Conservation (phyloP, 2,329 filamentous ascomycete species). For the Ceratocystis variospora region DNA sequence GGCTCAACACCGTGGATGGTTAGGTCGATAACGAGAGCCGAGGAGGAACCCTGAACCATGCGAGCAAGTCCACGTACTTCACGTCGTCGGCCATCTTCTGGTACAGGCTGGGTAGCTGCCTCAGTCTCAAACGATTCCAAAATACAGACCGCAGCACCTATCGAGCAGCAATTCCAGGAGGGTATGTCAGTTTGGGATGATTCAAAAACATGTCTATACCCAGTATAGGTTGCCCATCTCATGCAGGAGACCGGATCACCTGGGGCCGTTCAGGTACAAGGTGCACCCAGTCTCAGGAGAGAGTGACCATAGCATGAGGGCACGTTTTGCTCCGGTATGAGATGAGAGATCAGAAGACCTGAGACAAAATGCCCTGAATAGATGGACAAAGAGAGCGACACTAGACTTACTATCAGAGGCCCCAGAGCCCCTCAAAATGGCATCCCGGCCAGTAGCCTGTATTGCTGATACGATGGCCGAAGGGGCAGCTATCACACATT, state of each 20-base stretch:
- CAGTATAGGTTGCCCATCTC: neutral
- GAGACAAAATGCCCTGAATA: neutral
- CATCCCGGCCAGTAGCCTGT: constrained; percentile 79
- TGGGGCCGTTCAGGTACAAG: neutral
- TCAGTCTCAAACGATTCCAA: constrained; percentile 67
- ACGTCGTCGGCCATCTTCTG: constrained; percentile 30
- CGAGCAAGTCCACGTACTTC: constrained; percentile 74
- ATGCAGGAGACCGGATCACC: constrained; percentile 9
- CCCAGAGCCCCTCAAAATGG: constrained; percentile 82
- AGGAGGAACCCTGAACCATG: constrained; percentile 79
- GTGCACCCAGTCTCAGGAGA: neutral
- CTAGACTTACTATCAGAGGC: constrained; percentile 54
- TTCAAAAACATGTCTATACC: neutral
- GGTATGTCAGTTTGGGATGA: neutral
- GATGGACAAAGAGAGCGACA: neutral
- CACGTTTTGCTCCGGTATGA: constrained; percentile 1
- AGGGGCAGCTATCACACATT: constrained; percentile 49
- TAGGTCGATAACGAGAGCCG: constrained; percentile 71
- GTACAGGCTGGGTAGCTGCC: constrained; percentile 28
- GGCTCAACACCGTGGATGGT: constrained; percentile 69
- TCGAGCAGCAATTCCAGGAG: neutral
- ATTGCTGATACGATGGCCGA: constrained; percentile 82
- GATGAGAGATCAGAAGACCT: neutral
- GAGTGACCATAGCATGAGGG: neutral
- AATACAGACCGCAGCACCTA: constrained; percentile 81